Evolutionary conservation across 2,329 filamentous ascomycete genomes (phyloP).

Genomic region (Ascochyta rabiei): DNA sequence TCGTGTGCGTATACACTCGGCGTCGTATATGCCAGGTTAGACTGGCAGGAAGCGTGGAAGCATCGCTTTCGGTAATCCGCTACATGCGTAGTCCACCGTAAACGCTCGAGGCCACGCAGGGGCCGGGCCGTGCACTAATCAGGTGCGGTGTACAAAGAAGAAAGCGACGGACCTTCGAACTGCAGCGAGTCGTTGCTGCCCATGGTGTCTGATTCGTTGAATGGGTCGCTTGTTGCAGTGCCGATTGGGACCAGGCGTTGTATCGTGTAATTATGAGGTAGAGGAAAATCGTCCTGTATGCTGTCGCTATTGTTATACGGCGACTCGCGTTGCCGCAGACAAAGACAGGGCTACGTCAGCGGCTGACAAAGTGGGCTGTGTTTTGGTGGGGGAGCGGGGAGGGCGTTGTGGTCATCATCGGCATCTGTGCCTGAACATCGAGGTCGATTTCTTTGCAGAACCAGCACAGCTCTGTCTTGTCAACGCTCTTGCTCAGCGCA

Average conservation of each 20-base stretch:
- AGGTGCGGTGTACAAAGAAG: neutral
- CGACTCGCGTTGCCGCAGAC: neutral
- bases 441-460: too few species aligned
- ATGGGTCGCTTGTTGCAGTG: too few species aligned
- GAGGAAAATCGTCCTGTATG: neutral
- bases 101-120: neutral
- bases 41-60: too few species aligned
- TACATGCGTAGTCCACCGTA: neutral
- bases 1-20: too few species aligned
- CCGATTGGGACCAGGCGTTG: too few species aligned
- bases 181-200: constrained; percentile 3
- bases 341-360: constrained; percentile 5
- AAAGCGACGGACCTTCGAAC: constrained; percentile 7
- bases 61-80: too few species aligned
- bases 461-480: too few species aligned
- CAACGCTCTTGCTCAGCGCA: too few species aligned
- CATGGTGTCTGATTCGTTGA: constrained; percentile 2
- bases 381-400: neutral
- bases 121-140: neutral
- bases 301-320: constrained; percentile 1
- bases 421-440: neutral
- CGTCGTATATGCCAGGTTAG: too few species aligned
- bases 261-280: constrained; percentile 9
- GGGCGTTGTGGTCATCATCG: neutral
- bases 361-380: neutral